phyloP scores from a whole-genome alignment of 345 rosid species.

The Trapa incisa region DNA sequence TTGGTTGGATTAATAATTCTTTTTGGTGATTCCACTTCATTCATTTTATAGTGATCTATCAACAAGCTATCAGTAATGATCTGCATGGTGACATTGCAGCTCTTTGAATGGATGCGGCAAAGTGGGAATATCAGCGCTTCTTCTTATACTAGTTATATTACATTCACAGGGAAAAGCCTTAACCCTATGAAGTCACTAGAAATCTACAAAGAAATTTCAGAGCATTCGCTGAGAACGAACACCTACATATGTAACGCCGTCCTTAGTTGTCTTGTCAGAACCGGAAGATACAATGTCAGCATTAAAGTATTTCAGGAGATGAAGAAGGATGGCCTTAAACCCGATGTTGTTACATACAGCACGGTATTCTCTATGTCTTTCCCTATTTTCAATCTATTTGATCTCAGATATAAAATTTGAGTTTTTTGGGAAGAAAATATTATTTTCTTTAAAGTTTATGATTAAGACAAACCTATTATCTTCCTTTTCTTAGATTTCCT shows the following conservation, averaged over 20 bases:
- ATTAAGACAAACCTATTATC: not conserved
- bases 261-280: conserved; percentile 65
- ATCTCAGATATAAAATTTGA: not conserved
- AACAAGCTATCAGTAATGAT: not conserved
- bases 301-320: conserved; percentile 66
- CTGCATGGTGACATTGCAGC: conserved; percentile 33
- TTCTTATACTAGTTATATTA: conserved; percentile 65
- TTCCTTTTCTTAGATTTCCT: not conserved
- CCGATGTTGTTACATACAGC: conserved; percentile 76
- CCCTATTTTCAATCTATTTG: not conserved
- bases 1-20: not conserved
- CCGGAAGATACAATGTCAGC: conserved; percentile 52
- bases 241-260: conserved; percentile 72
- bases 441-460: not conserved
- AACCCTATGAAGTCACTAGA: conserved; percentile 57
- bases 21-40: not conserved
- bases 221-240: conserved; percentile 49
- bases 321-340: conserved; percentile 75
- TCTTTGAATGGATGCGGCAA: conserved; percentile 82
- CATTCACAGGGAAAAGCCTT: conserved; percentile 46
- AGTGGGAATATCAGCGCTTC: conserved; percentile 55
- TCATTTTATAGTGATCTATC: not conserved
- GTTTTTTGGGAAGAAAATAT: not conserved
- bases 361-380: conserved; percentile 29
- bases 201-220: conserved; percentile 50